Conservation (phyloP, 495 filamentous ascomycete genomes). For the Astrocystis sublimbata region DNA sequence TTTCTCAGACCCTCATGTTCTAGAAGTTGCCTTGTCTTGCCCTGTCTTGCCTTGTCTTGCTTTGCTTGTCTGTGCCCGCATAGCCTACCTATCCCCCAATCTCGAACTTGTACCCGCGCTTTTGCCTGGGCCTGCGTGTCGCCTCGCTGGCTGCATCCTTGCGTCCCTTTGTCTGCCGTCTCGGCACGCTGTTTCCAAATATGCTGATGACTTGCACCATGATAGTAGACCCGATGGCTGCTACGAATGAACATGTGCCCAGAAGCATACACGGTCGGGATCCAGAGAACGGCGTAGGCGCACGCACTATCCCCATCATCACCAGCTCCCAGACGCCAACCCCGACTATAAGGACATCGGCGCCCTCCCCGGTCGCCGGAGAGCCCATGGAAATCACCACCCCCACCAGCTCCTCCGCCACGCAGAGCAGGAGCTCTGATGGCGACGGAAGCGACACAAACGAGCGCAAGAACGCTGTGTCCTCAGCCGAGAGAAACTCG, state of each 20-base stretch:
- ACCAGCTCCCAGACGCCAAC: constrained; percentile 31
- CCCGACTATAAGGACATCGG: constrained; percentile 52
- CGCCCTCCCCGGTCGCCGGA: constrained; percentile 47
- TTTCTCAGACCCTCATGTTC: constrained; percentile 3
- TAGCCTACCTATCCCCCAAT: too few species aligned
- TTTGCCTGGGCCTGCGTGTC: not conserved
- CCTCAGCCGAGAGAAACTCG: constrained; percentile 33
- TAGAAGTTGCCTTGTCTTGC: constrained; percentile 10
- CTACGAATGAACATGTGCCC: constrained; percentile 49
- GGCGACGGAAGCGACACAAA: constrained; percentile 42
- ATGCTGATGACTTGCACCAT: constrained; percentile 27
- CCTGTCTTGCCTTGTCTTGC: not conserved
- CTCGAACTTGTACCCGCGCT: not conserved
- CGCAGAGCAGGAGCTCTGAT: constrained; percentile 49
- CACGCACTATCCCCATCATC: constrained; percentile 50
- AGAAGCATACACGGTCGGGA: constrained; percentile 41
- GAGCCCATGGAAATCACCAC: constrained; percentile 56
- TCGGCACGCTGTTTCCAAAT: constrained; percentile 22
- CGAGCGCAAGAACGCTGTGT: constrained; percentile 30
- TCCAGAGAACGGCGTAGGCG: constrained; percentile 43
- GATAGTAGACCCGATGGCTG: constrained; percentile 49
- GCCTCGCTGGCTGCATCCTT: not conserved
- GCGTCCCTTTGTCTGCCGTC: constrained; percentile 27
- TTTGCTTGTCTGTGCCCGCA: not conserved
- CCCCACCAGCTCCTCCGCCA: constrained; percentile 45